Percentiles rank a stretch among this genome's conserved stretches.
These are phyloP conservation scores for Acer negundo DNA, from an alignment of 345 rosid genomes.

Conservation along the genomic window DNA sequence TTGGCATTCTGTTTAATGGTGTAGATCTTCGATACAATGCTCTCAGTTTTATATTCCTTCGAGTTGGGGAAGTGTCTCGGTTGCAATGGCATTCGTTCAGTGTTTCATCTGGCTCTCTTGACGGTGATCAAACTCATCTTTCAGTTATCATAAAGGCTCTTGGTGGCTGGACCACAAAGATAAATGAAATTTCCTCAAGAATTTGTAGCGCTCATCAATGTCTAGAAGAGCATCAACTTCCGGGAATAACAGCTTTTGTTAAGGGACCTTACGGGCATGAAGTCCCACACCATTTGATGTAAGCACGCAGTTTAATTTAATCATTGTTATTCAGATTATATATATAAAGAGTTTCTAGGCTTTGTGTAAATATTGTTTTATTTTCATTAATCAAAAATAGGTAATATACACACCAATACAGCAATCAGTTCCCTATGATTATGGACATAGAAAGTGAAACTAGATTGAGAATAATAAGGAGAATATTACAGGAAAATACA, in stretches of 20 bases:
- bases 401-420: too few species aligned
- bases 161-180: slow-evolving; percentile 74
- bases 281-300: slow-evolving; percentile 75
- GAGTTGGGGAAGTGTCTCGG: slow-evolving; percentile 81
- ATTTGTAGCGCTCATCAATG: too few species aligned
- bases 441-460: too few species aligned
- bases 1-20: not conserved
- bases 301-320: slow-evolving; percentile 14
- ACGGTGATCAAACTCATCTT: slow-evolving; percentile 55
- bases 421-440: too few species aligned
- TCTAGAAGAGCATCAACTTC: slow-evolving; percentile 14
- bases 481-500: too few species aligned
- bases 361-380: too few species aligned
- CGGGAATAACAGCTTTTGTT: slow-evolving; percentile 60
- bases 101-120: slow-evolving; percentile 87
- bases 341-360: not conserved
- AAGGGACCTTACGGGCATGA: slow-evolving; percentile 95
- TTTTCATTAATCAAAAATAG: too few species aligned
- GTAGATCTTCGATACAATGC: slow-evolving; percentile 78
- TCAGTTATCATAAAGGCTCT: slow-evolving; percentile 76
- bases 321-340: not conserved
- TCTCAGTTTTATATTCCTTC: slow-evolving; percentile 81
- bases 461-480: too few species aligned
- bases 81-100: slow-evolving; percentile 98
- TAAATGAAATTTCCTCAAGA: slow-evolving; percentile 35